These are phyloP conservation scores for Fraxinus floribunda DNA, from an alignment of 305 asterid species.

Conservation along the genomic window DNA sequence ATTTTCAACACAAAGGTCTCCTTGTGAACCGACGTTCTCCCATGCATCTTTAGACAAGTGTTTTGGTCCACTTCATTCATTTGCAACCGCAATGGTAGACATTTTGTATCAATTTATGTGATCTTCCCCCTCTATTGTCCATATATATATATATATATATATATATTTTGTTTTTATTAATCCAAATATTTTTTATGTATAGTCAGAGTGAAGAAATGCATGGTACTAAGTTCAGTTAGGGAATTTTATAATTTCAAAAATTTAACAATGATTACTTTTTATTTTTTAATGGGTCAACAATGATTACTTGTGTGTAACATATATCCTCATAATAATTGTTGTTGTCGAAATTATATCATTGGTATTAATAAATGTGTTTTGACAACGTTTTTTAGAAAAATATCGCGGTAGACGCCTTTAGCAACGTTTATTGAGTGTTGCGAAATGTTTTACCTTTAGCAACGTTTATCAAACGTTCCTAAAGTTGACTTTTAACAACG, in stretches of 20 bases:
- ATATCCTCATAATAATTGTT: neutral
- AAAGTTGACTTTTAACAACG: too few relatives aligned
- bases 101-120: neutral
- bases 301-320: neutral
- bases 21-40: neutral
- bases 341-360: neutral
- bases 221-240: neutral
- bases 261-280: neutral
- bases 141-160: neutral
- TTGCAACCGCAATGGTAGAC: neutral
- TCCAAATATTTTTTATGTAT: neutral
- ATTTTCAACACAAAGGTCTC: neutral
- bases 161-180: neutral
- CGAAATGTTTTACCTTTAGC: too few relatives aligned
- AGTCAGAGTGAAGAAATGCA: neutral
- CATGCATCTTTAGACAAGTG: neutral
- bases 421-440: too few relatives aligned
- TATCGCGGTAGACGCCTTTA: too few relatives aligned
- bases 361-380: too few relatives aligned
- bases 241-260: neutral
- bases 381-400: too few relatives aligned
- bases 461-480: too few relatives aligned
- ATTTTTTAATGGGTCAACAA: too few relatives aligned
- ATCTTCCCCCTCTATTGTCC: neutral
- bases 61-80: neutral